Base-by-base conservation (phyloP, 73 alveolate genomes). In the Paramecium biaurelia region DNA sequence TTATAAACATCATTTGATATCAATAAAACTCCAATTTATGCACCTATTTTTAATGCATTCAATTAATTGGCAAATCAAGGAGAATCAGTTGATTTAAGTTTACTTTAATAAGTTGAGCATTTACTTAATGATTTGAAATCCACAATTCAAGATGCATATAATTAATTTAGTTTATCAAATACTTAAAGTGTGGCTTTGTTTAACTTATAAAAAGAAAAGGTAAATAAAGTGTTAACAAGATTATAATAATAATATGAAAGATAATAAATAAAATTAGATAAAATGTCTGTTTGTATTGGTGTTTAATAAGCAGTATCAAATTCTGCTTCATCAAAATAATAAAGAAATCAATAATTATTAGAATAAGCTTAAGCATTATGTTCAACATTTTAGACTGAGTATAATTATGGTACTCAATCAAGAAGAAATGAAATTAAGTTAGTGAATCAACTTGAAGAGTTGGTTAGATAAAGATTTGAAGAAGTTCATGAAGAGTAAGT, bases 341-440 rank as follows among this genome's bases (percentile, higher is more conserved):
- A 79, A 79, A 79, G 90, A 79, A 47, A 41, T 79, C 9, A 21
- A 38, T 21, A 43, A 43, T 45, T 42, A 26, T 79, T 23, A 5
- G 90, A 79, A 37, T 79, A 79, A 47, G 90, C 90, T 23, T 1
- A 20, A 14, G 90, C 45, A 7, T 45, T 79, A 14, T 79, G 90
- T 23, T 24, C 56, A 14, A 79, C 90, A 1, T 79, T 79, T 45
- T 18, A 43, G 6, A 79, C 32, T 9, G 90, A 79, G 15, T 79
- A 79, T 11, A 43, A 38, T 26, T 79, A 18, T 41, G 76, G 74
- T 10, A 79, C 90, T 24, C 7, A 21, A 41, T 21, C 76, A 18
- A 79, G 90, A 79, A 79, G 90, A 45, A 23, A 41, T 24, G 90
- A 79, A 18, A 23, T 43, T 4, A 23, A 43, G 5, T 79, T 79